phyloP scores from a whole-genome alignment of 2,329 filamentous ascomycete species.

The Dactylellina haptotyla region DNA sequence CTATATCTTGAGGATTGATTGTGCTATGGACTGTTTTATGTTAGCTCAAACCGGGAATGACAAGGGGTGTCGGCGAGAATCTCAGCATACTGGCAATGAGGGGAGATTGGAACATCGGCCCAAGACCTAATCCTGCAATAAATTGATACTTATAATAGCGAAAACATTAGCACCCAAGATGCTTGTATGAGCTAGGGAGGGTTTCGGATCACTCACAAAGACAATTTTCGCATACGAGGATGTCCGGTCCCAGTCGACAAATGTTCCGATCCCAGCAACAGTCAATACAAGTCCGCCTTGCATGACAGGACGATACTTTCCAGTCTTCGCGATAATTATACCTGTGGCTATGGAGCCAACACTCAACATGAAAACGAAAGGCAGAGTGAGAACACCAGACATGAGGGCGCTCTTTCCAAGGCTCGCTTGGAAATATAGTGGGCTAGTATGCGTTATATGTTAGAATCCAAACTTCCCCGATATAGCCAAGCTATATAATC shows the following conservation, averaged over 20 bases:
- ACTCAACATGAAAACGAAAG: constrained; percentile 68
- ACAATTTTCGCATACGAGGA: constrained; percentile 69
- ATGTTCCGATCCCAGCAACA: constrained; percentile 73
- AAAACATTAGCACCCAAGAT: no score
- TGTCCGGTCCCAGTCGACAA: constrained; percentile 70
- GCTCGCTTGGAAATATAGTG: constrained; percentile 74
- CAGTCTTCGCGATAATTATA: constrained; percentile 70
- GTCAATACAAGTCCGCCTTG: constrained; percentile 69
- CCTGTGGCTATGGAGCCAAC: constrained; percentile 63
- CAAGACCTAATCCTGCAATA: constrained; percentile 56
- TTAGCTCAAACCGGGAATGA: background rate
- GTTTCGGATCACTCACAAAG: constrained; percentile 65
- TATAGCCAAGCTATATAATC: background rate
- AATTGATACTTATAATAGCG: constrained; percentile 58
- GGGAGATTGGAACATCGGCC: constrained; percentile 58
- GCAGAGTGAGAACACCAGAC: constrained; percentile 72
- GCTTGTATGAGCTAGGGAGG: no score
- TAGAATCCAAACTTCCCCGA: background rate
- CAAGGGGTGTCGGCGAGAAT: background rate
- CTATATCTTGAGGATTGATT: constrained; percentile 70
- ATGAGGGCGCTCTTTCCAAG: constrained; percentile 70
- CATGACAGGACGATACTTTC: constrained; percentile 70
- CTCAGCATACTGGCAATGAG: constrained; percentile 56
- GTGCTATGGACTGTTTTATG: constrained; percentile 67
- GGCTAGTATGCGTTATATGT: background rate